Evolutionary conservation across 2,329 filamentous ascomycete genomes (phyloP), one percentile per base, ranked within the genome.

Genomic region (Trematosphaeria pertusa): DNA sequence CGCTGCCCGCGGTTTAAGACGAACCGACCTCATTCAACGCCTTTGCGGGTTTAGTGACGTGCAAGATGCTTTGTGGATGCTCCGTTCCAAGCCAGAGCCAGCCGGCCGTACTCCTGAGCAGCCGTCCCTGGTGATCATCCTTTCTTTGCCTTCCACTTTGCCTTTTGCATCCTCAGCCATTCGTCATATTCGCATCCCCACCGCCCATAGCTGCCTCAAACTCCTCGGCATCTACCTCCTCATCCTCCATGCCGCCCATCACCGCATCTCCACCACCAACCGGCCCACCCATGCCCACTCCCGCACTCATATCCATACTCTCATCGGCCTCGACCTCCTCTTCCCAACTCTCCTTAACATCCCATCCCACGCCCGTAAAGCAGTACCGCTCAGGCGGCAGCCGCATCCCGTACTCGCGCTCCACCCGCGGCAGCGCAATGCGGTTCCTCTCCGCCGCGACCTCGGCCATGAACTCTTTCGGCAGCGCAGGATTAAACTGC

Each of bases 381-480:
- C 67, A 71, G 59, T 85, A 86, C 65, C 82, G 73, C 75, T 87
- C 84, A 11, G 81, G 80, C 50, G 84, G 84, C 61, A 87, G 63
- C 46, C 82, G 73, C 48, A 86, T 73, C 2, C 83, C 84, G 59
- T 77, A 83, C 37, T 79, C 77, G 35, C 80, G 72, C 52, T 81
- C 78, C n/a, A 83, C 78, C 2, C 67, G 46, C 32, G 69, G 69
- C 48, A 71, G 19, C 44, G 65, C 67, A 46, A 56, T 68, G 17
- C 50, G 42, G 81, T 92, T 62, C 56, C 77, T 72, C 31, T 71
- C 69, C 2, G 44, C 52, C 37, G 69, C 89, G n/a, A 91, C 76
- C 67, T 91, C 87, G 46, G 86, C 75, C 75, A 92, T 79, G 70
- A 88, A 91, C 56, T 93, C 89, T 66, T 92, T 92, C 0, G 83